These are phyloP conservation scores for Talaromyces borbonicus DNA, from an alignment of 495 filamentous ascomycete species.

Conservation along the genomic window DNA sequence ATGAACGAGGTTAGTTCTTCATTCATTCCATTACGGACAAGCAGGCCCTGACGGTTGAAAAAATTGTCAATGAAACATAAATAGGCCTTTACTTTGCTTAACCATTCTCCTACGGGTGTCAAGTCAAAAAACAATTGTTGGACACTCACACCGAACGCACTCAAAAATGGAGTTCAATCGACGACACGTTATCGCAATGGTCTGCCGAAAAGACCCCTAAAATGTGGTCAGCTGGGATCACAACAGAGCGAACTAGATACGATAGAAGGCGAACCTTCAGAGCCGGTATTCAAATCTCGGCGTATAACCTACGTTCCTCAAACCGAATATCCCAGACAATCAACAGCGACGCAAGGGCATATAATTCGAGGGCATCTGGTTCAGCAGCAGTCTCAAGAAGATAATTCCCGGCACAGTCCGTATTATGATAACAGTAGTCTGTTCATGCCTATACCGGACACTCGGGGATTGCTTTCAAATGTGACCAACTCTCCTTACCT, in stretches of 20 bases:
- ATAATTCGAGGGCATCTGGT: background rate
- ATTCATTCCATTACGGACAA: no score
- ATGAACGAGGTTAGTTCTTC: constrained; percentile 77
- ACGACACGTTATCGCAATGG: constrained; percentile 65
- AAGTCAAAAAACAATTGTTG: constrained; percentile 54
- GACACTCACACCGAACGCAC: constrained; percentile 54
- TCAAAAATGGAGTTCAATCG: constrained; percentile 54
- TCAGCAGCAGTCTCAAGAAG: background rate
- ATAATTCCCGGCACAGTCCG: background rate
- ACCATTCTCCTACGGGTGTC: constrained; percentile 34
- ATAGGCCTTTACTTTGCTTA: constrained; percentile 56
- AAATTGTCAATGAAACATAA: constrained; percentile 10
- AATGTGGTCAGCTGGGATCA: constrained; percentile 31
- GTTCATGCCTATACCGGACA: background rate
- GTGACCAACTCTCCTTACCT: background rate
- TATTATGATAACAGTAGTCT: background rate
- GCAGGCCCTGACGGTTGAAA: constrained; percentile 10
- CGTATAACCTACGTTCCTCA: background rate
- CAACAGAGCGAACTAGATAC: constrained; percentile 46
- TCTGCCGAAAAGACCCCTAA: constrained; percentile 34
- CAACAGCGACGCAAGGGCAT: background rate
- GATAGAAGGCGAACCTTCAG: constrained; percentile 45
- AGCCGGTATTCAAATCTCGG: constrained; percentile 19
- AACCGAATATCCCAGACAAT: background rate
- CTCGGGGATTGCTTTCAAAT: background rate